Percentiles rank a stretch among this genome's conserved stretches.
These are phyloP conservation scores for Diaporthe citri DNA, from an alignment of 2,329 filamentous ascomycete species.

Conservation along the genomic window DNA sequence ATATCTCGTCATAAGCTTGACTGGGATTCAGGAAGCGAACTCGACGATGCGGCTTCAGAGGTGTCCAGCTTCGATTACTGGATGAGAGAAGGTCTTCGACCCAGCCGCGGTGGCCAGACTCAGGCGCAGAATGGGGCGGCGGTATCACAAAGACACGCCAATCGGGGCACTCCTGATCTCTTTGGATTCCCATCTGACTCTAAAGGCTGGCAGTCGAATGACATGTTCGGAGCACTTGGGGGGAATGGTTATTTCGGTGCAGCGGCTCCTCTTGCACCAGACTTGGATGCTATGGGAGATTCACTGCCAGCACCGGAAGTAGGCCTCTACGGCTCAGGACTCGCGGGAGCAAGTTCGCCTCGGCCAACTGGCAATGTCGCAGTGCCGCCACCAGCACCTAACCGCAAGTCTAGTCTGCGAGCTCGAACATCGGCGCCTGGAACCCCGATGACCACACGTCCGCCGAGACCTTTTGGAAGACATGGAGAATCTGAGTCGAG, in stretches of 20 bases:
- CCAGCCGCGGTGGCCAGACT: constrained; percentile 44
- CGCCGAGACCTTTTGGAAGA: constrained; percentile 43
- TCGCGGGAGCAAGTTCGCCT: constrained; percentile 45
- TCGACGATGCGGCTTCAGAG: constrained; percentile 59
- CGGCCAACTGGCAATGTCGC: constrained; percentile 41
- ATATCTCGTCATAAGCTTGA: constrained; percentile 56
- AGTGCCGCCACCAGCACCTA: constrained; percentile 60
- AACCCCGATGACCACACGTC: constrained; percentile 34
- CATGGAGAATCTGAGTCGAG: constrained; percentile 41
- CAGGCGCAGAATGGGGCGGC: not conserved
- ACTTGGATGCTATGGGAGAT: constrained; percentile 60
- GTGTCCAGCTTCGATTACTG: constrained; percentile 69
- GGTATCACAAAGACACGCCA: not conserved
- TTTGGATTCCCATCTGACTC: constrained; percentile 63
- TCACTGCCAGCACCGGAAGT: constrained; percentile 58
- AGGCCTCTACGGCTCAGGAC: constrained; percentile 51
- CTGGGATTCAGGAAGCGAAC: constrained; percentile 60
- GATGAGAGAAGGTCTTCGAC: constrained; percentile 66
- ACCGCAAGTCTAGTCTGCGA: constrained; percentile 66
- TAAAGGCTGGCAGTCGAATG: constrained; percentile 61
- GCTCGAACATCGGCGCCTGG: constrained; percentile 55
- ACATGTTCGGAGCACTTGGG: constrained; percentile 59
- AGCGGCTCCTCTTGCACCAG: constrained; percentile 48
- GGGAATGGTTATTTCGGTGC: constrained; percentile 50
- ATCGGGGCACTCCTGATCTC: constrained; percentile 59